Conservation (phyloP, 352 stramenopile species). For the Pythium plurisporium region DNA sequence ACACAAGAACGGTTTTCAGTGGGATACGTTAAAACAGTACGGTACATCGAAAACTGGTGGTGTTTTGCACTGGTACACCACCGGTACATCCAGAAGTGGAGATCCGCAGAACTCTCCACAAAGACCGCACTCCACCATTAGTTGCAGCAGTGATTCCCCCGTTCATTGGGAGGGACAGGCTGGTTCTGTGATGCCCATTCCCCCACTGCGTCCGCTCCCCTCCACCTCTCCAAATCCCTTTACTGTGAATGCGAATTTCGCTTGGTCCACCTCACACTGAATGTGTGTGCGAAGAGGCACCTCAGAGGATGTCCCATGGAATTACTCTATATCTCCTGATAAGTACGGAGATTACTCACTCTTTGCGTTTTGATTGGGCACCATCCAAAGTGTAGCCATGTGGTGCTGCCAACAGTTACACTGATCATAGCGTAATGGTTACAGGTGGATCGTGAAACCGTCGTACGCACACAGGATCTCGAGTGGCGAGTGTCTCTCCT, state of each 20-base stretch:
- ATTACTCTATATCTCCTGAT: not conserved
- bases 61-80: too few relatives aligned
- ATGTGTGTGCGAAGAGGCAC: slow-evolving; percentile 5
- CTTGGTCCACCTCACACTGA: not conserved
- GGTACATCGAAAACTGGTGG: not conserved
- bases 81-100: too few relatives aligned
- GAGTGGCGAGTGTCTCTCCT: not conserved
- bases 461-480: slow-evolving; percentile 36
- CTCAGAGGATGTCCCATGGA: not conserved
- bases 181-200: not conserved
- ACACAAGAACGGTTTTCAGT: too few relatives aligned
- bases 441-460: slow-evolving; percentile 23
- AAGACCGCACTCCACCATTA: not conserved
- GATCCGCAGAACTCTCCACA: not conserved
- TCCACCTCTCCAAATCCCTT: not conserved
- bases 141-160: too few relatives aligned
- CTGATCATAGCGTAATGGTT: not conserved
- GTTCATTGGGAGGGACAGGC: too few relatives aligned
- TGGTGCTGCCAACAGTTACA: not conserved
- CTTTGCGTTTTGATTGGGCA: not conserved
- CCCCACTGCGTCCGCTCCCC: not conserved
- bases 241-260: slow-evolving; percentile 11
- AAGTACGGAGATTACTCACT: slow-evolving; percentile 5
- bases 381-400: slow-evolving; percentile 19
- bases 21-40: not conserved